These are phyloP conservation scores for Citrus mangshanensis DNA, from an alignment of 345 rosid genomes.

Conservation along the genomic window DNA sequence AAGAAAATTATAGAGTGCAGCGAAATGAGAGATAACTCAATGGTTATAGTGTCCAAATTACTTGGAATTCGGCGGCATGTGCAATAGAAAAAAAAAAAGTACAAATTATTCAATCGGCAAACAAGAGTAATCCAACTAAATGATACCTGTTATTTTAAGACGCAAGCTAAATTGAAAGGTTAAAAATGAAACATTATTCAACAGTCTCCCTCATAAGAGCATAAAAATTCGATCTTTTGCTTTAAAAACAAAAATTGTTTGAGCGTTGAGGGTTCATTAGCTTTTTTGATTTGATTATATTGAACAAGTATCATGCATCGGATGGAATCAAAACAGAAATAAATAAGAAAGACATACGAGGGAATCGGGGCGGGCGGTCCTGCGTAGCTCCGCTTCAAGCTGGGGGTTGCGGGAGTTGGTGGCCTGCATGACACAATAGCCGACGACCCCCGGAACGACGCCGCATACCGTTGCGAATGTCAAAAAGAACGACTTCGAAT, in stretches of 20 bases:
- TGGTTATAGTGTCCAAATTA: not conserved
- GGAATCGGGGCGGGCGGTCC: constrained; percentile 76
- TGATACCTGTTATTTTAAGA: not conserved
- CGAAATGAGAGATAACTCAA: not conserved
- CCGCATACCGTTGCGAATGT: constrained; percentile 88
- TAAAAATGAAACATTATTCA: not conserved
- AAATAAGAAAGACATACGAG: constrained; percentile 31
- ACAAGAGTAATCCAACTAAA: not conserved
- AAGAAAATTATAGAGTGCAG: not conserved
- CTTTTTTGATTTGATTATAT: too few relatives aligned
- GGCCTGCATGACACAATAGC: constrained; percentile 86
- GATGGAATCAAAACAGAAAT: not conserved
- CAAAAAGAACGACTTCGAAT: constrained; percentile 83
- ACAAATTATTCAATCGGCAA: not conserved
- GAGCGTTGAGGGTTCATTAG: not conserved
- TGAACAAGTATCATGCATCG: not conserved
- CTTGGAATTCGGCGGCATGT: not conserved
- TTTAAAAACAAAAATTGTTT: not conserved
- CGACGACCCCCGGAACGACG: constrained; percentile 81
- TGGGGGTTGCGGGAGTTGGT: constrained; percentile 70
- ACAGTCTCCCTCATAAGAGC: not conserved
- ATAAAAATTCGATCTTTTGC: not conserved
- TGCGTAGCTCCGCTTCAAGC: constrained; percentile 84
- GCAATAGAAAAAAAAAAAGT: not conserved
- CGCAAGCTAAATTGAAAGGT: not conserved